Conservation (phyloP, 2,329 filamentous ascomycete genomes). For the Neonectria coccinea region DNA sequence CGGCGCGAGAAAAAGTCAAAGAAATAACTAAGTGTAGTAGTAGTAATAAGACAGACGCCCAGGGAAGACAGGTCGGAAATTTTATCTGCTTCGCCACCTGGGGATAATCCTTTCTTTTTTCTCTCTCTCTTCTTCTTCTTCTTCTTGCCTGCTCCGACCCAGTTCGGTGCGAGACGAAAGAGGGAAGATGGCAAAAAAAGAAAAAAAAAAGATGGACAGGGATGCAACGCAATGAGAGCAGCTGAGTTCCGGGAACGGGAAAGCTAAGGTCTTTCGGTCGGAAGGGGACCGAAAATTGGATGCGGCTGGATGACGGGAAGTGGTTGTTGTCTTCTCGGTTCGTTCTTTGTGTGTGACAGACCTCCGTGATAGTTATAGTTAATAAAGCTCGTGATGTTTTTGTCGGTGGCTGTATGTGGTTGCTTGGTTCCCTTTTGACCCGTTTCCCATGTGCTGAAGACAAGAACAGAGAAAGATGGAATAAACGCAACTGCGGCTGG, state of each 20-base stretch:
- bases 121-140: background rate
- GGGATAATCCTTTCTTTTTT: background rate
- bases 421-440: no score
- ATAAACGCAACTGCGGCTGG: background rate
- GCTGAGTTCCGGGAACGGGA: conserved; percentile 18
- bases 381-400: background rate
- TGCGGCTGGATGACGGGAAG: background rate
- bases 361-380: background rate
- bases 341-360: background rate
- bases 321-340: background rate
- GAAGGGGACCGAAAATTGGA: conserved; percentile 9
- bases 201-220: conserved; percentile 14
- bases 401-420: background rate
- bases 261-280: conserved; percentile 17
- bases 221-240: conserved; percentile 2
- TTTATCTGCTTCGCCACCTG: background rate
- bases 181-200: background rate
- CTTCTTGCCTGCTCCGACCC: background rate
- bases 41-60: background rate
- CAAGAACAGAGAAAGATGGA: background rate
- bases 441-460: background rate
- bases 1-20: background rate
- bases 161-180: background rate
- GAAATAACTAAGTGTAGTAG: background rate
- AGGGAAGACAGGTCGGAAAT: background rate